Conservation (phyloP, 2,329 filamentous ascomycete species). For the Aschersonia sp. region DNA sequence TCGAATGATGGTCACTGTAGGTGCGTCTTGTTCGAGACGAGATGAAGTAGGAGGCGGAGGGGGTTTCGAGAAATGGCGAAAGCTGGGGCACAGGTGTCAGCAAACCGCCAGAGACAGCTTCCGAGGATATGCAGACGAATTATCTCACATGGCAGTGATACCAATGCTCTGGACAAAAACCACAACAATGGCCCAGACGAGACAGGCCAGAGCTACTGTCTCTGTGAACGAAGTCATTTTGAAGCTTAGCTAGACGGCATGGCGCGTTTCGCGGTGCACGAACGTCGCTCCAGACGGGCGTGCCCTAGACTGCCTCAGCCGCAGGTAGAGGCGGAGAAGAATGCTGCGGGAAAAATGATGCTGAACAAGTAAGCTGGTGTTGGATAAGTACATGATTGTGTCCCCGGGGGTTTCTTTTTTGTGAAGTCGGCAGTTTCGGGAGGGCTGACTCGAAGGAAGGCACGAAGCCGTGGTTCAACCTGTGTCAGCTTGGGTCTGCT, state of each 20-base stretch:
- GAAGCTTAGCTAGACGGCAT: constrained; percentile 3
- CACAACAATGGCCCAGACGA: constrained; percentile 38
- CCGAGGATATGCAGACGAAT: neutral
- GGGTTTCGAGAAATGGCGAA: constrained; percentile 35
- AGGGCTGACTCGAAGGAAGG: too few species aligned
- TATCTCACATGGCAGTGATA: constrained; percentile 34
- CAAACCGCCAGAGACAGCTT: neutral
- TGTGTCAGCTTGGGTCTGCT: too few species aligned
- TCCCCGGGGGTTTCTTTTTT: too few species aligned
- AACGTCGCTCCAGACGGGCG: neutral
- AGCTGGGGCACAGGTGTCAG: constrained; percentile 17
- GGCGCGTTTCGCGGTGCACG: neutral
- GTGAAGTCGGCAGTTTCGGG: too few species aligned
- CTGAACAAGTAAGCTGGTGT: too few species aligned
- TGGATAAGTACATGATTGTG: too few species aligned
- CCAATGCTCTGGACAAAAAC: constrained; percentile 41
- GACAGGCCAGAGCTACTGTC: constrained; percentile 28
- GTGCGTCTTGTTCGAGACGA: constrained; percentile 37
- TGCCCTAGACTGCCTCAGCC: neutral
- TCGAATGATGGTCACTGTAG: constrained; percentile 79
- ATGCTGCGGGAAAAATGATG: neutral
- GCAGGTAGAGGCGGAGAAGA: neutral
- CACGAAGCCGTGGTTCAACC: too few species aligned
- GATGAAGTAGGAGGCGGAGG: constrained; percentile 36
- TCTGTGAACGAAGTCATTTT: constrained; percentile 18